Evolutionary conservation across 495 filamentous ascomycete species (phyloP).

Genomic region (Pyronema omphalodes): DNA sequence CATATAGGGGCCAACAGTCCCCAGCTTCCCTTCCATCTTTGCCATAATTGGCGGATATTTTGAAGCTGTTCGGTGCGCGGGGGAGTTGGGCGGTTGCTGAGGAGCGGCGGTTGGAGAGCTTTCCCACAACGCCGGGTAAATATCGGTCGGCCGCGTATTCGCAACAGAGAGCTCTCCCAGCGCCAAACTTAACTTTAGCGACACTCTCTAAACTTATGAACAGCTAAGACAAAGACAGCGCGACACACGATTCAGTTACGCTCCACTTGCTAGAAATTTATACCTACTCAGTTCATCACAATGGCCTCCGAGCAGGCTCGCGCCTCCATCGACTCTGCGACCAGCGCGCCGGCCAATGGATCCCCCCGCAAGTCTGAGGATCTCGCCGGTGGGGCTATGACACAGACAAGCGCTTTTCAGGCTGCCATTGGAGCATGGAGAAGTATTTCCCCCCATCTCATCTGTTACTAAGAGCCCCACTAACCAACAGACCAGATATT

Average conservation of each 20-base stretch:
- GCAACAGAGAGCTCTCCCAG: not conserved
- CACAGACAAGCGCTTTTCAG: conserved; percentile 42
- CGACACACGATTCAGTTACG: not conserved
- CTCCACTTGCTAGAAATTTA: not conserved
- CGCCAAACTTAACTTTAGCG: not conserved
- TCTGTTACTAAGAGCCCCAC: conserved; percentile 2
- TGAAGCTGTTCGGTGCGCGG: not conserved
- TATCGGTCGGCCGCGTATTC: not conserved
- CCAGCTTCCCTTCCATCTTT: not conserved
- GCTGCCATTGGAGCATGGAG: conserved; percentile 90
- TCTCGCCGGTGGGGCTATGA: not conserved
- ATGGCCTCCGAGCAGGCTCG: conserved; percentile 1
- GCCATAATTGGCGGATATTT: not conserved
- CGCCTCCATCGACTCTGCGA: conserved; percentile 1
- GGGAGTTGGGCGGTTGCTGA: not conserved
- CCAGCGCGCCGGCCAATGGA: not conserved
- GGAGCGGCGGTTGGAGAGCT: not conserved
- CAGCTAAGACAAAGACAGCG: not conserved
- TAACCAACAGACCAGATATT: conserved; percentile 45
- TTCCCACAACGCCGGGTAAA: not conserved
- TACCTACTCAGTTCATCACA: not conserved
- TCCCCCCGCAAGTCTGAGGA: not conserved
- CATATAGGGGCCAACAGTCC: conserved; percentile 20
- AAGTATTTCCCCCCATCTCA: conserved; percentile 36
- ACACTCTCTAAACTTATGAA: not conserved